A percentile compares a stretch with the other conserved stretches of the same genome.
phyloP scores from a whole-genome alignment of 2,329 filamentous ascomycete species.

The Microthyrium microscopicum region DNA sequence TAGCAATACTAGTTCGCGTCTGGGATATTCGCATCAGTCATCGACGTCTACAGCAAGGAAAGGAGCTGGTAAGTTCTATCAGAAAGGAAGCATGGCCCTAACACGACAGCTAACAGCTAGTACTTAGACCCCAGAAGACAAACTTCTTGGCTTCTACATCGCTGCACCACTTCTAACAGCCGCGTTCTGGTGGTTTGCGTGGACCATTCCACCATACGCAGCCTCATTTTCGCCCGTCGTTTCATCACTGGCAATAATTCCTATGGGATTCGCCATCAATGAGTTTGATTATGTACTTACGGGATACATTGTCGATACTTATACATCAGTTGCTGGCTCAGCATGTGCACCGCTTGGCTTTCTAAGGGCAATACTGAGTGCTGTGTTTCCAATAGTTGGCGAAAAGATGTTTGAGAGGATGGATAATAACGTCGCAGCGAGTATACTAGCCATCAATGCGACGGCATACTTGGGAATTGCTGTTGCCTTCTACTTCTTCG shows the following conservation, averaged over 20 bases:
- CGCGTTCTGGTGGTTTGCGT: constrained; percentile 3
- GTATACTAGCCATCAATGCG: constrained; percentile 1
- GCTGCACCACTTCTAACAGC: not conserved
- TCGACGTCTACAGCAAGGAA: no score
- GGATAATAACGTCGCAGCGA: constrained; percentile 2
- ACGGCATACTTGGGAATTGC: not conserved
- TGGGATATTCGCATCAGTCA: not conserved
- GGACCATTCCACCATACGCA: constrained; percentile 3
- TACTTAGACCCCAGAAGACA: constrained; percentile 1
- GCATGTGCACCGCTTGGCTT: not conserved
- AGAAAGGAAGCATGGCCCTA: not conserved
- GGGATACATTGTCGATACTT: constrained; percentile 2
- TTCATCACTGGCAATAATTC: constrained; percentile 1
- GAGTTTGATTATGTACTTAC: constrained; percentile 3
- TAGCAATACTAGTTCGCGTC: not conserved
- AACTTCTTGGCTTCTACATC: constrained; percentile 2
- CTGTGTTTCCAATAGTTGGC: not conserved
- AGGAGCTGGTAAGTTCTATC: no score
- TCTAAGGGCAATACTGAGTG: not conserved
- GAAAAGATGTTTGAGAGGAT: constrained; percentile 1
- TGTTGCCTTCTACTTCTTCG: not conserved
- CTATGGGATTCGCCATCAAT: constrained; percentile 4
- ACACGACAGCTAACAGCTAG: not conserved
- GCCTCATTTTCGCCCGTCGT: not conserved
- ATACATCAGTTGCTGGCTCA: constrained; percentile 1